These are phyloP conservation scores for Biscogniauxia marginata DNA, from an alignment of 2,329 filamentous ascomycete species.

Conservation along the genomic window DNA sequence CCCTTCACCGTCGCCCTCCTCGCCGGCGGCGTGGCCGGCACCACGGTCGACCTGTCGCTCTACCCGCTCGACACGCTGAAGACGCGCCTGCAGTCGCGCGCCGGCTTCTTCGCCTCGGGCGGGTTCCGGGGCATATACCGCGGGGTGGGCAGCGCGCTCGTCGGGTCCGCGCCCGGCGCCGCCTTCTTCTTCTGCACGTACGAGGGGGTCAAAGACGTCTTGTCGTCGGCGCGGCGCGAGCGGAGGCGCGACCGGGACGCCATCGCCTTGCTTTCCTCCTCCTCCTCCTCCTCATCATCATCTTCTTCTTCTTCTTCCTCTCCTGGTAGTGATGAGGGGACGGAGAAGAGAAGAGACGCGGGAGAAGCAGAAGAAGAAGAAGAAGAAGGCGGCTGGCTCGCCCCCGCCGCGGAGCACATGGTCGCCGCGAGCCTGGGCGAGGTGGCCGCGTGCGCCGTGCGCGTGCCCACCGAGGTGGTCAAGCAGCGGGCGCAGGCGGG, in stretches of 20 bases:
- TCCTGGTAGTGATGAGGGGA: too few relatives aligned
- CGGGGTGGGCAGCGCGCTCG: conserved; percentile 82
- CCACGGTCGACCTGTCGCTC: conserved; percentile 93
- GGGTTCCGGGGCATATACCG: conserved; percentile 92
- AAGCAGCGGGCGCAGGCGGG: conserved; percentile 95
- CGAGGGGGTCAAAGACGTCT: conserved; percentile 66
- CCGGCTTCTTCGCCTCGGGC: conserved; percentile 76
- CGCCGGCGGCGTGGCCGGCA: conserved; percentile 89
- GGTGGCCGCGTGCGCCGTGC: conserved; percentile 84
- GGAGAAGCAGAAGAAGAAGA: conserved; percentile 29
- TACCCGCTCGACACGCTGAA: conserved; percentile 99
- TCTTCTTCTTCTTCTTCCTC: too few relatives aligned
- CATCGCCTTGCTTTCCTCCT: conserved; percentile 15
- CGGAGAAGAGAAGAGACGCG: conserved; percentile 3
- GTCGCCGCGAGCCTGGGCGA: conserved; percentile 82
- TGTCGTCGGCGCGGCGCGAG: conserved; percentile 32
- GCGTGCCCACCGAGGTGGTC: conserved; percentile 93
- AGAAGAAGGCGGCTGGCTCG: conserved; percentile 23
- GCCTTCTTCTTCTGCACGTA: conserved; percentile 98
- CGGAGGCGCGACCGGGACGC: too few relatives aligned
- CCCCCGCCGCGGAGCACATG: conserved; percentile 64
- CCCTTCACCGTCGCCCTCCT: conserved; percentile 62
- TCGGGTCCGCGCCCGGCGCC: conserved; percentile 89
- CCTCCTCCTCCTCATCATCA: conserved; percentile 30
- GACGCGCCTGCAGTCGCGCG: conserved; percentile 85